Conservation (phyloP, 768 basidiomycete genomes). For the Coprinellus aureogranulatus region DNA sequence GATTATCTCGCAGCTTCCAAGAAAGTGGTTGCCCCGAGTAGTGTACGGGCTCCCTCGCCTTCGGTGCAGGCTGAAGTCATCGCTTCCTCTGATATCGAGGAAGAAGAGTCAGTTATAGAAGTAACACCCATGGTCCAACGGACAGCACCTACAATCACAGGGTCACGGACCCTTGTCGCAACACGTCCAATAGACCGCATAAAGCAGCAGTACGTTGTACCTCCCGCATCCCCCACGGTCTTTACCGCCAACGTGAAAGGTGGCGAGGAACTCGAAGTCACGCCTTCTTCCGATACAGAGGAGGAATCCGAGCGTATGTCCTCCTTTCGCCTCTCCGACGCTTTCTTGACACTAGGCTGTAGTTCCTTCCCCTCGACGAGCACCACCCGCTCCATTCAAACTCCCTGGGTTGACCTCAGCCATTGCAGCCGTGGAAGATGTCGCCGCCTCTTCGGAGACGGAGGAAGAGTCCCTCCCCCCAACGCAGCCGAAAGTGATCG, state of each 20-base stretch:
- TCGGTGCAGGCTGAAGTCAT: no score
- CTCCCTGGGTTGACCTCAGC: slow-evolving; percentile 8
- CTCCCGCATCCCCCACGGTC: background rate
- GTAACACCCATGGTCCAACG: no score
- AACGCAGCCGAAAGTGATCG: background rate
- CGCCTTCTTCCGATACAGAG: slow-evolving; percentile 30
- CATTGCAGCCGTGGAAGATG: background rate
- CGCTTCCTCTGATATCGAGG: no score
- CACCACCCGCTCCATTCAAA: slow-evolving; percentile 16
- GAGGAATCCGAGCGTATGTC: slow-evolving; percentile 37
- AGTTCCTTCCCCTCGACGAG: slow-evolving; percentile 12
- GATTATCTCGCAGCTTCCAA: background rate
- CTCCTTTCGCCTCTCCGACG: slow-evolving; percentile 4
- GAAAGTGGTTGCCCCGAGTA: no score
- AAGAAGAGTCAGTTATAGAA: no score
- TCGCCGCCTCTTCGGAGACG: slow-evolving; percentile 18
- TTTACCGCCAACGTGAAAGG: background rate
- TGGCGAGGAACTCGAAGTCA: background rate
- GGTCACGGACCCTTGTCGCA: background rate
- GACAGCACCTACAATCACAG: background rate
- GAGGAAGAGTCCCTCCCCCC: slow-evolving; percentile 19
- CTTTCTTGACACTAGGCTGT: slow-evolving; percentile 9
- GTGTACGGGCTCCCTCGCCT: no score
- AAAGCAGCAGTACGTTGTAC: background rate
- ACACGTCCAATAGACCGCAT: background rate